A percentile compares a stretch with the other conserved stretches of the same genome.
Conservation (phyloP, 2,329 filamentous ascomycete species). For the Meredithiella fracta region DNA sequence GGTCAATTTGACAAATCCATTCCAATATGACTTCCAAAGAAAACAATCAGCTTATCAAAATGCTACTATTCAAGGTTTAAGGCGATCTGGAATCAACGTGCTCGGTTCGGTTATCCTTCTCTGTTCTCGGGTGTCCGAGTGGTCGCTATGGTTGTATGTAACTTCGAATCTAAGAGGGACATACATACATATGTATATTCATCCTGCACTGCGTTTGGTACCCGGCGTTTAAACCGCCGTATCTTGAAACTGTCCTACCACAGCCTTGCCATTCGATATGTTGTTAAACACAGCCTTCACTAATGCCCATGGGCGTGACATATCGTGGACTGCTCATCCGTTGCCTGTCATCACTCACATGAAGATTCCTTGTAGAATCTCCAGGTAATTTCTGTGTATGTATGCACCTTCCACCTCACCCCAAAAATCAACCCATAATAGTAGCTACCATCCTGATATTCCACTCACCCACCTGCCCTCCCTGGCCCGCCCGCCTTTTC, state of each 20-base stretch:
- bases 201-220: not conserved
- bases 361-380: too few relatives aligned
- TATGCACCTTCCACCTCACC: too few relatives aligned
- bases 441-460: too few relatives aligned
- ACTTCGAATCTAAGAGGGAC: not conserved
- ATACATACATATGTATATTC: not conserved
- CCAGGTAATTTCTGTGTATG: too few relatives aligned
- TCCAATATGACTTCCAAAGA: too few relatives aligned
- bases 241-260: not conserved
- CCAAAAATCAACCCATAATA: too few relatives aligned
- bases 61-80: too few relatives aligned
- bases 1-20: too few relatives aligned
- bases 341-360: not conserved
- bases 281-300: not conserved
- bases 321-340: not conserved
- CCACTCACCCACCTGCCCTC: too few relatives aligned
- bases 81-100: conserved; percentile 7
- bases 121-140: not conserved
- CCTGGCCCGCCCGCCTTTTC: too few relatives aligned
- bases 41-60: too few relatives aligned
- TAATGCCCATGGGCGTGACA: too few relatives aligned
- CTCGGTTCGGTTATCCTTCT: conserved; percentile 13
- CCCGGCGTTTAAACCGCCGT: not conserved
- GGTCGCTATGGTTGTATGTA: not conserved
- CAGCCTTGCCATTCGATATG: not conserved